Base-by-base conservation (phyloP, 768 basidiomycete genomes). In the Paxillus involutus region DNA sequence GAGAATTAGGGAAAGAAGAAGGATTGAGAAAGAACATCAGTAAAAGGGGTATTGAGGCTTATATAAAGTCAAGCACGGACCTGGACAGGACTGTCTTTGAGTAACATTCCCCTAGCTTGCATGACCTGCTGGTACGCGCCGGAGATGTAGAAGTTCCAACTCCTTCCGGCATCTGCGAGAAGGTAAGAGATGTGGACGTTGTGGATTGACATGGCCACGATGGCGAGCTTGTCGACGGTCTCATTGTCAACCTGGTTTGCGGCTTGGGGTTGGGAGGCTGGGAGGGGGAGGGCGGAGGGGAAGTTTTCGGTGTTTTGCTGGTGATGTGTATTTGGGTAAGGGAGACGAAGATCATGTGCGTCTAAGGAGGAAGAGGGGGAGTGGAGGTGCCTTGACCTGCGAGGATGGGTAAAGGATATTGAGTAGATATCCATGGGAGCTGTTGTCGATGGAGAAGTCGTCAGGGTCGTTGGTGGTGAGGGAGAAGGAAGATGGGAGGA, bases 61-160 rank as follows among this genome's bases (percentile, higher is more conserved):
- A 29, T 17, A 44, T 21, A 24, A 30, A 21, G 50, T 56, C 14
- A 46, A 40, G 37, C 24, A 67, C 75, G 53, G 60, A 91, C 91
- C 77, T 89, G 86, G 57, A 92, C 82, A 8, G 94, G 94, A 67
- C 88, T 88, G 63, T 95, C 93, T 62, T 95, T 89, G 55, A 97
- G 72, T 54, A 97, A 83, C 79, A 89, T 83, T 35, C 92, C 94
- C 49, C 94, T 81, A 49, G 94, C 87, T 50, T 85, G 77, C 85
- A 97, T 88, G 61, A 97, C 95, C 71, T 94, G 91, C 67, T 91
- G 91, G 73, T 96, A 94, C 30, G 86, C 82, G 36, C 95, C 95
- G 52, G 89, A 91, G 57, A 97, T 81, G 68, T 92, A 85, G 66
- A 96, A 94, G 70, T 93, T 94, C 89, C 89, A 92, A 26, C 81